These are phyloP conservation scores for Stevia rebaudiana DNA, from an alignment of 140 eudicot species.

Conservation along the genomic window DNA sequence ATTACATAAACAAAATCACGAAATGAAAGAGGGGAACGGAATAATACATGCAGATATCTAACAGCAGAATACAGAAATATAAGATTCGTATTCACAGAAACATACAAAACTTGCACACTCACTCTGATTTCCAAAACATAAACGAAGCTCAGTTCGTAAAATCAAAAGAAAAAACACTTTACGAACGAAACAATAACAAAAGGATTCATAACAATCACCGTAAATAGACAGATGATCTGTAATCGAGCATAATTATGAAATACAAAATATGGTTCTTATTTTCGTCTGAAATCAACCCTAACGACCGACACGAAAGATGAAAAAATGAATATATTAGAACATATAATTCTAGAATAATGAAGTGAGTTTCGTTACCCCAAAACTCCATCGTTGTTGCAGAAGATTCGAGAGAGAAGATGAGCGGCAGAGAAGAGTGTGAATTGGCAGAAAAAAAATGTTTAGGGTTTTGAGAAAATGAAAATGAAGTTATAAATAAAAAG, in stretches of 20 bases:
- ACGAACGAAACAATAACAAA: not conserved
- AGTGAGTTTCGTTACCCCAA: no score
- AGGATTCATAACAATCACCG: not conserved
- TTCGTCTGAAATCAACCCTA: slow-evolving; percentile 1
- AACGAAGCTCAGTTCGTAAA: not conserved
- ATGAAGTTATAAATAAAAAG: slow-evolving; percentile 24
- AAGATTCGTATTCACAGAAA: no score
- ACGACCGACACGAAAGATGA: not conserved
- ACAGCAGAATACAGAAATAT: no score
- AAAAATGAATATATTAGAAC: not conserved
- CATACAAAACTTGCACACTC: not conserved
- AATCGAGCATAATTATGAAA: not conserved
- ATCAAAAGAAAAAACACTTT: not conserved
- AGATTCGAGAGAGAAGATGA: slow-evolving; percentile 3
- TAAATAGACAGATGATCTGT: not conserved
- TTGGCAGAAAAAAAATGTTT: slow-evolving; percentile 14
- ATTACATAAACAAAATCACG: no score
- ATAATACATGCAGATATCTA: not conserved
- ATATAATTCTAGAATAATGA: no score
- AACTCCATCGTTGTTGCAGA: slow-evolving; percentile 50
- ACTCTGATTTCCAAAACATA: not conserved
- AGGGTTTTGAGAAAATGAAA: slow-evolving; percentile 26
- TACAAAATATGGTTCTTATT: not conserved
- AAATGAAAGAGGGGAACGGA: no score
- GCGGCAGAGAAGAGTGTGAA: slow-evolving; percentile 21